A percentile compares a stretch with the other conserved stretches of the same genome.
Evolutionary conservation across 768 basidiomycete genomes (phyloP).

Genomic region (Pleurotus pulmonarius): DNA sequence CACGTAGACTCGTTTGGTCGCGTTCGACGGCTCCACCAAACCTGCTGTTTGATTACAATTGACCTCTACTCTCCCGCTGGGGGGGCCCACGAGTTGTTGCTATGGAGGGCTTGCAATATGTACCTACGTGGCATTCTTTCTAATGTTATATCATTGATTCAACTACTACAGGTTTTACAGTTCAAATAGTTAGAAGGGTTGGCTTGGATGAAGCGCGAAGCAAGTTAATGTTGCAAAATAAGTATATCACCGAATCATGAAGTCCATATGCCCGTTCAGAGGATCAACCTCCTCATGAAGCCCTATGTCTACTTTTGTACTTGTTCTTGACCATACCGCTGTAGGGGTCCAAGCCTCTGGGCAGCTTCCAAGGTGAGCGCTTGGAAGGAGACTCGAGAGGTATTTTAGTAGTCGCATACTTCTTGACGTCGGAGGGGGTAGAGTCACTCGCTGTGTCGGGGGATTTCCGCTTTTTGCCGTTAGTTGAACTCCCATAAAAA

Average conservation of each 20-base stretch:
- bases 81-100: too few species aligned
- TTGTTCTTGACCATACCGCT: slow-evolving; percentile 2
- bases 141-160: background rate
- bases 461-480: slow-evolving; percentile 13
- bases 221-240: background rate
- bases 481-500: slow-evolving; percentile 16
- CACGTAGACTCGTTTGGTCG: too few species aligned
- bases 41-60: too few species aligned
- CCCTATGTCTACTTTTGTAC: background rate
- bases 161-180: background rate
- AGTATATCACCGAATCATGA: slow-evolving; percentile 3
- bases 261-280: background rate
- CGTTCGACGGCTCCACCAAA: too few species aligned
- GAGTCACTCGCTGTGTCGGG: slow-evolving; percentile 4
- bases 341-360: slow-evolving; percentile 3
- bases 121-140: background rate
- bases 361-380: background rate
- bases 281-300: background rate
- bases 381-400: slow-evolving; percentile 1
- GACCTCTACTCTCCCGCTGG: too few species aligned
- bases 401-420: slow-evolving; percentile 11
- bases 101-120: too few species aligned
- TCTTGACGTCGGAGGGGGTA: slow-evolving; percentile 4
- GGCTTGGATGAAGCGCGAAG: too few species aligned
- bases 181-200: background rate